These are phyloP conservation scores for Chalara sp. DNA, from an alignment of 2,329 filamentous ascomycete species.

Conservation along the genomic window DNA sequence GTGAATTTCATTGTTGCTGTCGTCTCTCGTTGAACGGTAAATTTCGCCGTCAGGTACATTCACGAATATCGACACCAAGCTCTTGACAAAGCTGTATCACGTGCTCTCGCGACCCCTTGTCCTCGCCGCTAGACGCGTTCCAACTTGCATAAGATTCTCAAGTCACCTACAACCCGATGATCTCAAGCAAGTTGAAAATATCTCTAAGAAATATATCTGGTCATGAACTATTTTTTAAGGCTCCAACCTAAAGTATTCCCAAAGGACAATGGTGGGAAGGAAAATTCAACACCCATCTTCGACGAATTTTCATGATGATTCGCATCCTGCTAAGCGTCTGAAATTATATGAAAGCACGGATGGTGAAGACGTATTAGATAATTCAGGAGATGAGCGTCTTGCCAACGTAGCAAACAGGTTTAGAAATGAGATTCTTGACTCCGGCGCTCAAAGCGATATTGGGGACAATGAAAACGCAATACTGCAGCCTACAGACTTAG, in stretches of 20 bases:
- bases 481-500: slow-evolving; percentile 55
- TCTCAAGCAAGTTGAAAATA: too few relatives aligned
- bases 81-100: too few relatives aligned
- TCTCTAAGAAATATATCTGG: too few relatives aligned
- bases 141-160: too few relatives aligned
- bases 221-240: too few relatives aligned
- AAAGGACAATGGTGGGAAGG: slow-evolving; percentile 20
- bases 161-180: too few relatives aligned
- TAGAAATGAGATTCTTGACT: slow-evolving; percentile 31
- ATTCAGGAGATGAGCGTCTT: slow-evolving; percentile 18
- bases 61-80: too few relatives aligned
- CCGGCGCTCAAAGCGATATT: slow-evolving; percentile 24
- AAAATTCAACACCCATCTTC: slow-evolving; percentile 18
- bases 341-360: slow-evolving; percentile 21
- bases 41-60: too few relatives aligned
- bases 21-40: too few relatives aligned
- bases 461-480: slow-evolving; percentile 26
- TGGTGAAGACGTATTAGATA: slow-evolving; percentile 15
- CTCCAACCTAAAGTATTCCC: neutral
- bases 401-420: slow-evolving; percentile 6
- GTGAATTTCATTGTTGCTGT: neutral
- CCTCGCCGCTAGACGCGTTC: too few relatives aligned
- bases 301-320: slow-evolving; percentile 18
- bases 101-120: too few relatives aligned
- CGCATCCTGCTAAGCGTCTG: slow-evolving; percentile 20